Base-by-base conservation (phyloP, 2,329 filamentous ascomycete genomes). In the Furcasterigmium sp. region DNA sequence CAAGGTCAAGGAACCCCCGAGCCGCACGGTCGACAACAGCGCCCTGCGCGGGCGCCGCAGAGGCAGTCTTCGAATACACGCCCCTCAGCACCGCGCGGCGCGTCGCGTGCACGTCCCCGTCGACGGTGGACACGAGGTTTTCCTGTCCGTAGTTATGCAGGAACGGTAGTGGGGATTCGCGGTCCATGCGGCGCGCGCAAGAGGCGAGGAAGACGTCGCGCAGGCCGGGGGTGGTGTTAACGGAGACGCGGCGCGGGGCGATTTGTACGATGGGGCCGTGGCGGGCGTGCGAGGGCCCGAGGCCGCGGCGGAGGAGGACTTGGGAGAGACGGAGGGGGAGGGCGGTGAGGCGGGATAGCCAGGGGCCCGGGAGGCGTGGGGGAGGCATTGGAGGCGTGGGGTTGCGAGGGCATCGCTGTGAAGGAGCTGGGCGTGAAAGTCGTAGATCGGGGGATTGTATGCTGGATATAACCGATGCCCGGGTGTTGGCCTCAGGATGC, bases 71-170 rank as follows among this genome's bases (percentile, higher is more conserved):
- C 32, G 32, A 15, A 17, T 35, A 35, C 10, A 38, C 20, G 5
- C 15, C 30, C 18, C 35, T 30, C n/a, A 44, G 9, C 4, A 29
- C 14, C 28, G 17, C 28, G 7, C 41, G 34, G 4, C 41, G 37
- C n/a, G 44, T 35, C 10, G 41, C 30, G 15, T 49, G 44, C 28
- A 42, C 8, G 9, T 40, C 25, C 6, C 44, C 44, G 26, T 46
- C 40, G 17, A 48, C 43, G 2, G 32, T 48, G 8, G 43, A 39
- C 8, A 46, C 35, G 8, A 48, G 15, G 20, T 46, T 48, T 28
- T 43, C 46, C n/a, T n/a, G 9, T 4, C 9, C 32, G 32, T 48
- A 45, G 17, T 48, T 43, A 32, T 48, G 46, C 23, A 44, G 39
- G 21, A 41, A 32, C n/a, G 40, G 37, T 11, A 48, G 13, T 8